Base-by-base conservation (phyloP, 1,284 basidiomycete genomes). In the Rhodofomes roseus region DNA sequence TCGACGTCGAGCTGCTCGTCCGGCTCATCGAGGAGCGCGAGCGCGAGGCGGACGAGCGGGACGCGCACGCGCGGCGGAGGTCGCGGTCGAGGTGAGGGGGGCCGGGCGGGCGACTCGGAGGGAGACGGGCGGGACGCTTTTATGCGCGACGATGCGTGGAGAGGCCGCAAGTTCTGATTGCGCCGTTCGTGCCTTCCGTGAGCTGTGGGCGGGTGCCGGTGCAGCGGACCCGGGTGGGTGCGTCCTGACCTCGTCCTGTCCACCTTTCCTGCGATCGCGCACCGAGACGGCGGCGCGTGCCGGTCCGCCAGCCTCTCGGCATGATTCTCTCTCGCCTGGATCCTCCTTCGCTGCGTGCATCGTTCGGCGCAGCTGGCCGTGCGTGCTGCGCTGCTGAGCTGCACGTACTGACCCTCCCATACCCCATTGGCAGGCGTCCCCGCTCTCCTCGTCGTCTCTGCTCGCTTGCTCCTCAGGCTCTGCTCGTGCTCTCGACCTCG, bases 1-100 rank as follows among this genome's bases (percentile, higher is more conserved):
- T 55, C 46, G 57, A 62, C 50, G 27, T 54, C 20, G 55, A 51
- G 57, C 60, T 62, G 37, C 55, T 59, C 36, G 55, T 54, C 20
- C 36, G 48, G 22, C 53, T 54, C 52, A 48, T 61, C 31, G 54
- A 46, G 18, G 60, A 57, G 44, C 20, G 50, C 50, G 34, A 52
- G 50, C 27, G 50, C 29, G 55, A 40, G 59, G n/a, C 16, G 43
- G 43, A 44, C 11, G 43, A 34, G 31, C 11, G 31, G 34, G 20
- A 31, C 23, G 48, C n/a, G 31, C 27, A 25, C 27, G 48, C 16
- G 18, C 48, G 18, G 48, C 4, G 48, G 27, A 12, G 50, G n/a
- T 18, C 29, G n/a, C 1, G 29, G n/a, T 36, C 50, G 50, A 22
- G 50, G 16, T 48, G 37, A 39, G 37, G 37, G 37, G 37, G 9